Evolutionary conservation across 2,329 filamentous ascomycete genomes (phyloP), one percentile per base, ranked within the genome.

Genomic region (Colletotrichum sojae): DNA sequence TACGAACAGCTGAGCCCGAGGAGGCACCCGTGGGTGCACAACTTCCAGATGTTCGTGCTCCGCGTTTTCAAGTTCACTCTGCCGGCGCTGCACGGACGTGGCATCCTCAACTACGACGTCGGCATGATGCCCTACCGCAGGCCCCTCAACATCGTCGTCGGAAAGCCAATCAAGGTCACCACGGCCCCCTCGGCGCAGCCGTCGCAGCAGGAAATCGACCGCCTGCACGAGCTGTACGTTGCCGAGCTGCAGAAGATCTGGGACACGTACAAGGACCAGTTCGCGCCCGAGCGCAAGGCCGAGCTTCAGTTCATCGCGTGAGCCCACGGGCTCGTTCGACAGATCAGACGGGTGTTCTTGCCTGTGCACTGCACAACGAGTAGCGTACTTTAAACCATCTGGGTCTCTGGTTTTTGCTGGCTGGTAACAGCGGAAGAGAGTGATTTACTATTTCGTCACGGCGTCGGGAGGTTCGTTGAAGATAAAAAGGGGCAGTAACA

Each of bases 91-190:
- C 94, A 97, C 78, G 95, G 95, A 3, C 84, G 95, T 27, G 95
- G 95, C 13, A 91, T 98, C 48, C 97, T 98, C 83, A 99, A 99
- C 80, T 98, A 99, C 78, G 96, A 99, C 78, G 94, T 98, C 15
- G 96, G 96, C 4, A 83, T 98, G 75, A 94, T 98, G 93, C 96
- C 96, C 0, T 98, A 98, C 79, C 90, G 96, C 13, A 86, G 91
- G 58, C 91, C 94, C 12, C 84, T 99, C 68, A 96, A 98, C 77
- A 89, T 98, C 55, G 95, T 99, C 13, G 93, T 97, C 15, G 95
- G 95, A 4, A 86, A 88, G 60, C 94, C 95, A 0, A 94, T 98
- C 70, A 84, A 85, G 71, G 91, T 97, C 6, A 82, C 88, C 58
- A 86, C 87, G 75, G 80, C 86, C 57, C 83, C 86, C 70, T 82